Evolutionary conservation across 2,329 filamentous ascomycete species (phyloP), one percentile per base, ranked within the genome.

Genomic region (Samsoniella hepiali): DNA sequence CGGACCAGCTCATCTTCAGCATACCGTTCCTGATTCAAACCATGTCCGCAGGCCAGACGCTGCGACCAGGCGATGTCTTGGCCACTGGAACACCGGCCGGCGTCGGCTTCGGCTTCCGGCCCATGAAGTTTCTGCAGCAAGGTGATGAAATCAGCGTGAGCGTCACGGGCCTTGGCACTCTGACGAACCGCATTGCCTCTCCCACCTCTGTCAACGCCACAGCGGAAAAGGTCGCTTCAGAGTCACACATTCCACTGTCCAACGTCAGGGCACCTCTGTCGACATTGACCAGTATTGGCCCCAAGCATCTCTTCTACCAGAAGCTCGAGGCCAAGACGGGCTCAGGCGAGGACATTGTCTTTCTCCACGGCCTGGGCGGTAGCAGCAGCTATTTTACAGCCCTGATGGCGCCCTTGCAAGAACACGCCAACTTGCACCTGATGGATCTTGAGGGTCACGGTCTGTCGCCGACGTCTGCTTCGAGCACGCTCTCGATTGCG

Each of bases 401-500:
- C 0, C 68, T 85, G 7, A 73, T 83, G 32, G 65, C 73, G 1
- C 66, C 69, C 1, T 66, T 80, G 60, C 11, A 40, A 68, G 3
- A 44, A 66, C 36, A 47, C n/a, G 8, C 67, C 63, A 3, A 38
- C 34, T 72, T 77, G 10, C 78, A 82, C 64, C 68, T 83, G 0
- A 79, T 80, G 63, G 84, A 86, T 65, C 72, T 86, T 3, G 84
- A 86, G 70, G 84, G 84, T 3, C 83, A 85, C 65, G 83, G 83
- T 0, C 72, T 82, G 7, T 82, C 81, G 1, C 82, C 82, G 0
- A 84, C 82, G 0, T 77, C 76, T 9, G 78, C 82, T 0, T 71
- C 76, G 2, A 78, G 73, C 56, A 67, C 66, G 2, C 59, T 82
- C 11, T 77, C 72, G 6, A 77, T 86, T 44, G 67, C 71, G 0